Percentiles rank a stretch among this genome's conserved stretches.
Conservation (phyloP, 2,329 filamentous ascomycete species). For the Aspergillus sp. region DNA sequence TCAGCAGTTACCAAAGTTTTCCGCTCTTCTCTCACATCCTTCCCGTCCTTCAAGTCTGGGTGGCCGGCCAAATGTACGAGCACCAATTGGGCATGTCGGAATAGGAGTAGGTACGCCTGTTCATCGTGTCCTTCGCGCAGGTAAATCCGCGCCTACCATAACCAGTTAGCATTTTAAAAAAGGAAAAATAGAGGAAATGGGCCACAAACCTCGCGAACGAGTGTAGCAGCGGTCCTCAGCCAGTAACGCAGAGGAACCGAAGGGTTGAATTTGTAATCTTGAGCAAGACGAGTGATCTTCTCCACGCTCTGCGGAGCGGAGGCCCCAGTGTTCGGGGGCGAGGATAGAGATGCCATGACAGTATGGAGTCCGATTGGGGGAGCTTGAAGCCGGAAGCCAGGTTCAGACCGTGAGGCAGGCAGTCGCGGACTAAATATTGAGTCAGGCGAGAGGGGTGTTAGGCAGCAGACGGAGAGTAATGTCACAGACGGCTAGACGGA, state of each 20-base stretch:
- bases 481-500: not conserved
- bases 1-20: slow-evolving; percentile 56
- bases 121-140: slow-evolving; percentile 81
- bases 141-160: slow-evolving; percentile 74
- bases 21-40: slow-evolving; percentile 57
- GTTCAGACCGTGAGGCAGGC: not conserved
- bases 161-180: not conserved
- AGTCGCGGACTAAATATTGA: not conserved
- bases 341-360: slow-evolving; percentile 26
- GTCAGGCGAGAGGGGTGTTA: slow-evolving; percentile 1
- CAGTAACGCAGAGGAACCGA: slow-evolving; percentile 76
- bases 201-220: slow-evolving; percentile 71
- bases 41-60: slow-evolving; percentile 68
- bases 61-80: slow-evolving; percentile 73
- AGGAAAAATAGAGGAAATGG: not conserved
- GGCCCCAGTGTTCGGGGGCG: slow-evolving; percentile 25
- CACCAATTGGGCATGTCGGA: slow-evolving; percentile 83
- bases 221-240: slow-evolving; percentile 74
- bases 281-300: slow-evolving; percentile 73
- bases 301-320: slow-evolving; percentile 66
- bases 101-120: slow-evolving; percentile 87
- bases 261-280: slow-evolving; percentile 77
- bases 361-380: not conserved
- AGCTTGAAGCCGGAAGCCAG: not conserved
- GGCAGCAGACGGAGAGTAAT: slow-evolving; percentile 6